Evolutionary conservation across 306 rosid genomes (phyloP).

Genomic region (Cajanus cajan): DNA sequence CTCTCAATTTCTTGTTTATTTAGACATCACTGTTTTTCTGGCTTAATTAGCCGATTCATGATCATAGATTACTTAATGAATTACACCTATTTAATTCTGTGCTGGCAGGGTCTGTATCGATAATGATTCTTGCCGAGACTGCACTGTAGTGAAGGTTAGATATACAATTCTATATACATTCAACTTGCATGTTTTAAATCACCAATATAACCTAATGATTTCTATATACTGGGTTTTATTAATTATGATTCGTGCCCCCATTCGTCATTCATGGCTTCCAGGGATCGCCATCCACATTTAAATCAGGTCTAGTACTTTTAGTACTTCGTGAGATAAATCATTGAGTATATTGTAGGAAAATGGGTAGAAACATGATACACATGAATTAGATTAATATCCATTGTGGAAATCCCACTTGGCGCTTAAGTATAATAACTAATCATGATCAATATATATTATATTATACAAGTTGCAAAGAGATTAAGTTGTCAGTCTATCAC

Average conservation of each 20-base stretch:
- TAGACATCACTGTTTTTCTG: neutral
- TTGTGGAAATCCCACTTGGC: neutral
- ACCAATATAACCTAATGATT: neutral
- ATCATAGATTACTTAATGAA: neutral
- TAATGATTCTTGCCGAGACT: conserved; percentile 66
- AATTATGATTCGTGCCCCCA: neutral
- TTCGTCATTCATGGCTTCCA: neutral
- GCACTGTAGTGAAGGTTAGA: conserved; percentile 83
- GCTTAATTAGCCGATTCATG: neutral
- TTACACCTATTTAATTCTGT: neutral
- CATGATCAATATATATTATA: neutral
- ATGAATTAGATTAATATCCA: neutral
- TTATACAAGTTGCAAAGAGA: neutral
- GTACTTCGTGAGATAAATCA: neutral
- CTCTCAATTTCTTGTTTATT: neutral
- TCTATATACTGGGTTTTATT: neutral
- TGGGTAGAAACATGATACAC: neutral
- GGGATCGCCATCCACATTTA: neutral
- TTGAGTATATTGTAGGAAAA: neutral
- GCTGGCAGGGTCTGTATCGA: conserved; percentile 78
- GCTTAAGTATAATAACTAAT: neutral
- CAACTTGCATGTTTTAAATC: conserved; percentile 2
- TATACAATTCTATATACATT: neutral
- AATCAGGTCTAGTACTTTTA: neutral
- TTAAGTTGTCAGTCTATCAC: neutral